A percentile compares a stretch with the other conserved stretches of the same genome.
Conservation (phyloP, 2,329 filamentous ascomycete genomes). For the Pseudopyricularia javanii region DNA sequence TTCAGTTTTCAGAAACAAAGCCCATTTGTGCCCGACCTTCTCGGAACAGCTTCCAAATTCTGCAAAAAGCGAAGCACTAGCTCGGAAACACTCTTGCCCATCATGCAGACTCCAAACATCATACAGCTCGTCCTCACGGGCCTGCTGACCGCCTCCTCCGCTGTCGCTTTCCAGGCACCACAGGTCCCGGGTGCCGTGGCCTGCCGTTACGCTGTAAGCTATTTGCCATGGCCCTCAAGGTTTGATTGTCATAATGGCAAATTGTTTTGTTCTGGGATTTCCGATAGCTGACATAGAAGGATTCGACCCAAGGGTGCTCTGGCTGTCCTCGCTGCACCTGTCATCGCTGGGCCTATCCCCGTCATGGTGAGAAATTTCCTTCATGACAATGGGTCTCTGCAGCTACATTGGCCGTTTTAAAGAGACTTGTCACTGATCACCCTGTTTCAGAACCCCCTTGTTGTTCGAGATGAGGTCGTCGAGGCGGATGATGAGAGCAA, state of each 20-base stretch:
- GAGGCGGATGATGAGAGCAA: not conserved
- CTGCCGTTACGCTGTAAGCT: not conserved
- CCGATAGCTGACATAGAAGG: not conserved
- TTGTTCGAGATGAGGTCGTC: not conserved
- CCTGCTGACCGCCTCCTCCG: slow-evolving; percentile 46
- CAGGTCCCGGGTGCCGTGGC: not conserved
- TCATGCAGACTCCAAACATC: slow-evolving; percentile 1
- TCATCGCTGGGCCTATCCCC: not conserved
- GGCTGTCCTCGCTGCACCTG: not conserved
- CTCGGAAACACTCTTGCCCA: not conserved
- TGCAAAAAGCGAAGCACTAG: not conserved
- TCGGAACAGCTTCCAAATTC: not conserved
- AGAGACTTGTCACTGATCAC: not conserved
- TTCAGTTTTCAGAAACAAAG: not conserved
- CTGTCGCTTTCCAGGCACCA: slow-evolving; percentile 49
- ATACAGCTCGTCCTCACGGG: not conserved
- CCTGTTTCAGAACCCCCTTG: not conserved
- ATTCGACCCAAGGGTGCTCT: not conserved
- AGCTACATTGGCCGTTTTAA: not conserved
- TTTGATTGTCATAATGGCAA: too few species aligned
- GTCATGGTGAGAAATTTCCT: not conserved
- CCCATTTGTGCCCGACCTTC: not conserved
- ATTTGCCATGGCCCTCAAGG: too few species aligned
- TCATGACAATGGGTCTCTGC: not conserved
- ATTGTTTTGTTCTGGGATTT: not conserved